phyloP scores from a whole-genome alignment of 306 rosid species.

The Cucumis cinereus region DNA sequence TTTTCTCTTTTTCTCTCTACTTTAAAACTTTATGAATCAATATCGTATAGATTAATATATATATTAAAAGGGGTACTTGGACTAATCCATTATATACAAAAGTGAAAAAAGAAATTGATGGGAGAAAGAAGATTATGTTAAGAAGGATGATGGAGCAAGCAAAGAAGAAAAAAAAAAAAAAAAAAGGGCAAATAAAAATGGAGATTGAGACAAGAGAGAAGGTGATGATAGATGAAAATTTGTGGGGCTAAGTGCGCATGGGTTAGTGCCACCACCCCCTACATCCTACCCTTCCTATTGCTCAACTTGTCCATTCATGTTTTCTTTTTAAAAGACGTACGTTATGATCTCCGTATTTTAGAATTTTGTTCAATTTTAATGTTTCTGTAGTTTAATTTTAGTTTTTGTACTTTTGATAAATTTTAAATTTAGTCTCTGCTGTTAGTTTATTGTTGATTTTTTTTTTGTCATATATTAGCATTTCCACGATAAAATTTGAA shows the following conservation, averaged over 20 bases:
- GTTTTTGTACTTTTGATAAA: too few relatives aligned
- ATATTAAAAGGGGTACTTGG: background rate
- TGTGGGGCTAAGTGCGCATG: constrained; percentile 39
- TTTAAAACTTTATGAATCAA: background rate
- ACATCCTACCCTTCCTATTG: constrained; percentile 18
- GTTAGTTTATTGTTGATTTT: too few relatives aligned
- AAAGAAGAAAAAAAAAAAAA: background rate
- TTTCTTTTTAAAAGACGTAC: background rate
- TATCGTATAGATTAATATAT: background rate
- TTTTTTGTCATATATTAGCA: too few relatives aligned
- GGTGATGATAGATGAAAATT: constrained; percentile 29
- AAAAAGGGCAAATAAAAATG: background rate
- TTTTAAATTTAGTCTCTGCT: too few relatives aligned
- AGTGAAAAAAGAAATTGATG: background rate
- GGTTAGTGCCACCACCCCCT: constrained; percentile 38
- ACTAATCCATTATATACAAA: background rate
- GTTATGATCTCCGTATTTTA: too few relatives aligned
- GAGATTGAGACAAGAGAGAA: constrained; percentile 24
- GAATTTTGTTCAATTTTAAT: too few relatives aligned
- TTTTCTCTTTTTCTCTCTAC: background rate
- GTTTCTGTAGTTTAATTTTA: too few relatives aligned
- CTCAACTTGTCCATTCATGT: constrained; percentile 27
- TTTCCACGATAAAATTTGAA: too few relatives aligned
- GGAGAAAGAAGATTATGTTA: background rate
- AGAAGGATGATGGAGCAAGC: background rate